Conservation (phyloP, 2,329 filamentous ascomycete species). For the Stylonectria norvegica region DNA sequence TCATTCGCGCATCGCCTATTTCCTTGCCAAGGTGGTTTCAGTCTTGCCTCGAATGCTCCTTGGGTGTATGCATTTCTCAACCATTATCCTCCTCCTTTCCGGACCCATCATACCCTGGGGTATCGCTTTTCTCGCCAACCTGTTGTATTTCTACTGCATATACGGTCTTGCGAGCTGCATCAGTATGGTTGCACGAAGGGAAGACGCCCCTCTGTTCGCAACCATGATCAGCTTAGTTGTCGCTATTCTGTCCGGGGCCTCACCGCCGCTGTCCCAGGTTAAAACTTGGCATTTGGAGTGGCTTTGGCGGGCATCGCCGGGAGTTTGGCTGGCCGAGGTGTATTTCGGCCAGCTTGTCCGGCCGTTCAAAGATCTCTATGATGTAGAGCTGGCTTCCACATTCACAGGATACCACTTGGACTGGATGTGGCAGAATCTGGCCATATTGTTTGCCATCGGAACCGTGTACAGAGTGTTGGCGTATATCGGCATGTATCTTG, state of each 20-base stretch:
- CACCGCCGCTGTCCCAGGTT: constrained; percentile 48
- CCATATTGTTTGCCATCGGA: constrained; percentile 42
- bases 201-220: constrained; percentile 55
- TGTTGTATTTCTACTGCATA: constrained; percentile 57
- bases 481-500: constrained; percentile 22
- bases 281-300: constrained; percentile 51
- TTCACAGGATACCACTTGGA: constrained; percentile 45
- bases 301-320: constrained; percentile 53
- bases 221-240: constrained; percentile 53
- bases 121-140: constrained; percentile 47
- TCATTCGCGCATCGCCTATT: constrained; percentile 55
- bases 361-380: constrained; percentile 49
- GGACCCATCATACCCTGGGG: constrained; percentile 49
- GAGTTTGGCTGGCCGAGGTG: constrained; percentile 54
- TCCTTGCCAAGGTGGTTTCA: constrained; percentile 51
- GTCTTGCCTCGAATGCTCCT: constrained; percentile 50
- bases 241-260: constrained; percentile 51
- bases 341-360: constrained; percentile 52
- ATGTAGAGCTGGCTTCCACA: constrained; percentile 43
- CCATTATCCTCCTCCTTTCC: constrained; percentile 46
- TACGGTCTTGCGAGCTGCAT: constrained; percentile 53
- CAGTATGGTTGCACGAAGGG: constrained; percentile 52
- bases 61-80: constrained; percentile 53
- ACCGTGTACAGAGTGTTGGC: constrained; percentile 44
- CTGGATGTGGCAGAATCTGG: constrained; percentile 43